Base-by-base conservation (phyloP, 257 asterid species). In the Solanum lycopersicoides region DNA sequence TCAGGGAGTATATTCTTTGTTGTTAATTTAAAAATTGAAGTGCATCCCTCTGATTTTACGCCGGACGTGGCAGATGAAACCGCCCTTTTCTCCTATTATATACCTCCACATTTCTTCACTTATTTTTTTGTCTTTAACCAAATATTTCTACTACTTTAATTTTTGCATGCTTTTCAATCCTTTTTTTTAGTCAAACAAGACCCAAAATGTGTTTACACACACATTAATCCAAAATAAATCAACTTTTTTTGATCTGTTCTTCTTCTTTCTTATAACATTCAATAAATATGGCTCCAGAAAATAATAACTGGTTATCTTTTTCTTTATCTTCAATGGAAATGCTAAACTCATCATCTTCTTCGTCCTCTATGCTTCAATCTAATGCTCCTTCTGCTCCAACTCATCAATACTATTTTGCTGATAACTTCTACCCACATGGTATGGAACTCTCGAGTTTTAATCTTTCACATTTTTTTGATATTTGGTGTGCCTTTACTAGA, bases 281-380 rank as follows among this genome's bases (percentile, higher is more conserved):
- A 42, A 84, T 45, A 37, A 50, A 34, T n/a, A 96, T 96, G 99
- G 98, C 98, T 32, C 95, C 93, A 13, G 98, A 91, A 68, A 91
- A 92, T 86, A 80, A 50, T 30, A 93, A 93, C 87, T 95, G 99
- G 99, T 95, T 96, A 15, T 94, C 98, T 1, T 96, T 95, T 89
- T 95, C 99, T 0, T 88, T 96, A 4, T 96, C 99, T 6, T 92
- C 99, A 9, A 90, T 92, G 95, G 98, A 92, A 87, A 94, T 96
- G 97, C 89, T 93, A 68, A 88, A 88, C 88, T 72, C 94, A 35
- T 72, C 94, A 30, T 60, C 95, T 45, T 86, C 83, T 69, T 56
- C 56, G 0, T 69, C 86, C 65, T 83, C 76, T 66, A 18, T 74
- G 82, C 59, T 84, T 30, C 74, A 84, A 41, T 41, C 77, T 25